Conservation (phyloP, 176 grass and related monocot genomes). For the Cymbopogon citratus region DNA sequence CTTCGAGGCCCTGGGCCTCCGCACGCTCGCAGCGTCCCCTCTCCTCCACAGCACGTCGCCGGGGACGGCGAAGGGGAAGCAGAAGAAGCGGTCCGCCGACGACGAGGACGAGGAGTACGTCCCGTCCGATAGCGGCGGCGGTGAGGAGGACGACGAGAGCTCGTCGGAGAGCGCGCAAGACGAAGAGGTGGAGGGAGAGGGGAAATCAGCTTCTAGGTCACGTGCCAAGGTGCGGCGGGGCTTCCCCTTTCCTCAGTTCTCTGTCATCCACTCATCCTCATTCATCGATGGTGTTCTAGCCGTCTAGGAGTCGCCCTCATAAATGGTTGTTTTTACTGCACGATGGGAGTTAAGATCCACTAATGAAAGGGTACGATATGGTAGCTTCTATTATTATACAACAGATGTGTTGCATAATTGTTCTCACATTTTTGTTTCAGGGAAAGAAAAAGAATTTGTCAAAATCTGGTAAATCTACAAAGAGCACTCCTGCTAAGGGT, state of each 20-base stretch:
- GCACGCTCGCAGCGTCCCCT: conserved; percentile 41
- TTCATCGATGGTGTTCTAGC: neutral
- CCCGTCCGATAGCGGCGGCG: conserved; percentile 37
- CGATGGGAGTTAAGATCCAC: no score
- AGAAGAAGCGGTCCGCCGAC: conserved; percentile 38
- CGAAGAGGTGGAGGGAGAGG: conserved; percentile 5
- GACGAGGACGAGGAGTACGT: conserved; percentile 79
- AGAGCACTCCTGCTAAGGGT: conserved; percentile 11
- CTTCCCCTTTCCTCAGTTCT: neutral
- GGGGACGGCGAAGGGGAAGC: conserved; percentile 1
- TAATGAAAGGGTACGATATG: no score
- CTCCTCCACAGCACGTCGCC: conserved; percentile 24
- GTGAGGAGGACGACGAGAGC: conserved; percentile 1
- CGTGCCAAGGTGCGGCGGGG: conserved; percentile 35
- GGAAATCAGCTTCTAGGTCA: neutral
- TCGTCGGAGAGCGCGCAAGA: conserved; percentile 11
- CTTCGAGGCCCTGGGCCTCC: conserved; percentile 62
- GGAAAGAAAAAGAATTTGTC: conserved; percentile 41
- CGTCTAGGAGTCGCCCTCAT: neutral
- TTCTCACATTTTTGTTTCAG: conserved; percentile 26
- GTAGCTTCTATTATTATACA: neutral
- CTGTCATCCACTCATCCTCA: neutral
- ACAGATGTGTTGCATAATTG: neutral
- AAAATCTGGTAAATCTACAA: conserved; percentile 34
- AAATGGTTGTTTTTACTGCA: neutral